Evolutionary conservation across 441 rosid species (phyloP), one percentile per base, ranked within the genome.

Genomic region (Brassica hybrid): DNA sequence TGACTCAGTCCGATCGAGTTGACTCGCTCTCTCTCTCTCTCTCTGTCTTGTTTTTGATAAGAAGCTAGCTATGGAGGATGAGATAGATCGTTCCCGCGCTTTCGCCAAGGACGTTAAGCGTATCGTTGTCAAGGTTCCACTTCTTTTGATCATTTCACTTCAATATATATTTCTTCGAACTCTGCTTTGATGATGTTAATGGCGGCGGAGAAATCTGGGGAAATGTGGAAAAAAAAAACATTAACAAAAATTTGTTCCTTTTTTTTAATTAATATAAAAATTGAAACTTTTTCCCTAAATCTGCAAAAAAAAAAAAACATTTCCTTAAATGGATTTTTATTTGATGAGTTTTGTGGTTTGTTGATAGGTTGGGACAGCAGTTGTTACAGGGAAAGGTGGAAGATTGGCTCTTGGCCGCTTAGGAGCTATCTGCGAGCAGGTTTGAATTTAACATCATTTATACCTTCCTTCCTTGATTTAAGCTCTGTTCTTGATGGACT

Each of bases 401-500:
- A 88, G 99, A 79, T 82, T 96, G 75, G 98, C 96, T 13, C 96
- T 94, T 60, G 98, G 98, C 11, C 92, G 97, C 74, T 79, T 94
- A 36, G 99, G 99, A 67, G 88, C 96, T 3, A 90, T 96, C 34
- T 94, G 98, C 67, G 98, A 96, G 81, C 98, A 96, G 96, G 99
- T 11, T 50, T 32, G 10, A 48, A 23, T 16, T 50, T 52, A 45
- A 21, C 18, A 16, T 23, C 43, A 30, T 1, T n/a, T n/a, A n/a
- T n/a, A n/a, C n/a, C n/a, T n/a, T n/a, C n/a, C n/a, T n/a, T n/a
- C n/a, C n/a, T 45, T 58, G 25, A 3, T 19, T n/a, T 25, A n/a
- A 43, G 25, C 59, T 56, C 38, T 58, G 32, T 56, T 36, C 45
- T 57, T 32, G 14, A 14, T 4, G 50, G 23, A 14, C 41, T 41